Conservation (phyloP, 176 grass and related monocot species). For the sorghum (Sorghum bicolor) region DNA sequence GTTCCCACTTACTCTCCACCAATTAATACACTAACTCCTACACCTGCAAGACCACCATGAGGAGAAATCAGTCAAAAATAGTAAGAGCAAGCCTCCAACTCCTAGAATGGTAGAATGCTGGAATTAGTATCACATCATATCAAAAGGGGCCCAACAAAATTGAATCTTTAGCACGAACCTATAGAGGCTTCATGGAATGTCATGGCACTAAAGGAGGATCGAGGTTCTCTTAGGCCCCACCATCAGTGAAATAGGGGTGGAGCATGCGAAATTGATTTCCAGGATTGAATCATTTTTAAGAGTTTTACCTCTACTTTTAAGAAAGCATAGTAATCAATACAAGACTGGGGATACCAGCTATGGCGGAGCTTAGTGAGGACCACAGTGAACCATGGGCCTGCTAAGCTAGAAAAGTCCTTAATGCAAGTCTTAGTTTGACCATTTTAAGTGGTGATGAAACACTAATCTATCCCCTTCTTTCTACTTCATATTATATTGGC, state of each 20-base stretch:
- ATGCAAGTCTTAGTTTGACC: too few species aligned
- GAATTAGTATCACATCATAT: not conserved
- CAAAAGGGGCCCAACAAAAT: slow-evolving; percentile 17
- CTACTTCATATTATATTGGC: too few species aligned
- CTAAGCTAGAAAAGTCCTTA: too few species aligned
- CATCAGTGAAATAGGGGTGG: not conserved
- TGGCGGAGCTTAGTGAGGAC: too few species aligned
- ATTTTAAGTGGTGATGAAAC: too few species aligned
- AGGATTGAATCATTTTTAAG: not conserved
- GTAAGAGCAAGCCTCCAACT: not conserved
- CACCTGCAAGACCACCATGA: not conserved
- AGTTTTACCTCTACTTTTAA: too few species aligned
- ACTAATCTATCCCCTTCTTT: too few species aligned
- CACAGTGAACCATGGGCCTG: too few species aligned
- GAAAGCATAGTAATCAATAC: too few species aligned
- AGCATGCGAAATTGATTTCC: not conserved
- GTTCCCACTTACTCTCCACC: not conserved
- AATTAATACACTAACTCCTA: not conserved
- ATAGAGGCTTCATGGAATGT: not conserved
- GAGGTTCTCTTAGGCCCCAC: not conserved
- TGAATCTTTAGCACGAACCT: not conserved
- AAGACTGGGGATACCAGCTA: too few species aligned
- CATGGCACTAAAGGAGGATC: not conserved
- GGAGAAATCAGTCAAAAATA: not conserved
- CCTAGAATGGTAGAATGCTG: not conserved